Evolutionary conservation across 441 rosid genomes (phyloP), one percentile per base, ranked within the genome.

Genomic region (Kokia cookei): DNA sequence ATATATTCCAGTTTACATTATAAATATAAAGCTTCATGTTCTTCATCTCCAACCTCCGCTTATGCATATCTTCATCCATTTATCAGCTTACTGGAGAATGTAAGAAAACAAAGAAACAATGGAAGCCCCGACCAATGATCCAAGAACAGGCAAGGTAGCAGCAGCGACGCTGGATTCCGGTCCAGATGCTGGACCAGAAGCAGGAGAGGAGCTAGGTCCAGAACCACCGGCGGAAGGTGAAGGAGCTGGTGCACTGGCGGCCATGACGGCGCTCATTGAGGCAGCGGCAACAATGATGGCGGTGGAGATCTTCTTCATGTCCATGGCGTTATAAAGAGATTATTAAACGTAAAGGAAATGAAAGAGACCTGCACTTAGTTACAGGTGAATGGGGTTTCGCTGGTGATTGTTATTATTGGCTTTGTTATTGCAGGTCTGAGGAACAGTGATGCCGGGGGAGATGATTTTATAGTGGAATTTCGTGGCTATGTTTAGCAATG

Each of bases 391-490:
- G 35, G 35, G 35, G 35, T 32, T 32, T 32, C 5, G 6, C 35
- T 6, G 5, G 35, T 1, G 35, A 32, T 4, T 32, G 35, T 32
- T 32, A 5, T 32, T 32, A 4, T 32, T 32, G 4, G 35, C 35
- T 29, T 43, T 22, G 45, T 42, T 67, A 3, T 26, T 47, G 72
- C 82, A 73, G 80, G 77, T 74, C 75, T 80, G 84, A 70, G 29
- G 65, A 59, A 12, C 10, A 62, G 26, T 13, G 62, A 55, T 11
- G 62, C 10, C 22, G 26, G 12, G 2, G 14, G 42, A 40, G 10
- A 45, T 58, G 64, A 15, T 67, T 69, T 64, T 69, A 78, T 69
- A 73, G 71, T n/a, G 35, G 9, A 47, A 29, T 3, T 24, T 17
- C 50, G 17, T 7, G 63, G 43, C 37, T 75, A 77, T 59, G 74